Evolutionary conservation across 352 stramenopile species (phyloP).

Genomic region (Thraustotheca clavata): DNA sequence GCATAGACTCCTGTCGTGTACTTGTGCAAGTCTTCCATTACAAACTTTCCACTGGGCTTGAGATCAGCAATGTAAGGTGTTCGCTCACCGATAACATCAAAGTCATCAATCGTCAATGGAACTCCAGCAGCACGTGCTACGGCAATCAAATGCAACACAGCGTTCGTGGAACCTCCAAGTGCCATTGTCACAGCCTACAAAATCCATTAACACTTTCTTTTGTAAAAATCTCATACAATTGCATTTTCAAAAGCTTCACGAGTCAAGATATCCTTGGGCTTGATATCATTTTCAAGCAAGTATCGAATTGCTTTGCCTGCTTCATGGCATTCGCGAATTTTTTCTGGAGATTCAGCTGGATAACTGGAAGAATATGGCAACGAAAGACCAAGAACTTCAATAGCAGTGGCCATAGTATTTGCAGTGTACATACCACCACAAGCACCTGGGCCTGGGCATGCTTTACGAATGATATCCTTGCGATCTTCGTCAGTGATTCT

Average conservation of each 20-base stretch:
- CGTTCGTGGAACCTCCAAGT: conserved; percentile 96
- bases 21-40: conserved; percentile 98
- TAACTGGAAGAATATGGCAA: conserved; percentile 95
- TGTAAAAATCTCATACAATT: conserved; percentile 52
- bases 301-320: conserved; percentile 86
- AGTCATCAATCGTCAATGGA: conserved; percentile 94
- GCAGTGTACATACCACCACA: conserved; percentile 99
- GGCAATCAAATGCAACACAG: conserved; percentile 97
- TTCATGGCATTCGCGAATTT: conserved; percentile 88
- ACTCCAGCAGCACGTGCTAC: conserved; percentile 92
- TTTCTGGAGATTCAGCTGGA: conserved; percentile 91
- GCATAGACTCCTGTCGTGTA: background rate
- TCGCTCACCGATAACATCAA: conserved; percentile 90
- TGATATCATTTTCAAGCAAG: conserved; percentile 93
- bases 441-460: conserved; percentile 91
- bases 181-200: conserved; percentile 89
- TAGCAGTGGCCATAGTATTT: conserved; percentile 99
- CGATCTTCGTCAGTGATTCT: conserved; percentile 85
- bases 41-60: conserved; percentile 96
- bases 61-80: conserved; percentile 97
- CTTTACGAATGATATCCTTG: conserved; percentile 91
- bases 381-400: conserved; percentile 94
- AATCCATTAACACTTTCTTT: background rate
- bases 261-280: conserved; percentile 97
- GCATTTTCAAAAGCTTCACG: conserved; percentile 97